Evolutionary conservation across 768 basidiomycete species (phyloP), one percentile per base, ranked within the genome.

Genomic region (Boletus huronensis): DNA sequence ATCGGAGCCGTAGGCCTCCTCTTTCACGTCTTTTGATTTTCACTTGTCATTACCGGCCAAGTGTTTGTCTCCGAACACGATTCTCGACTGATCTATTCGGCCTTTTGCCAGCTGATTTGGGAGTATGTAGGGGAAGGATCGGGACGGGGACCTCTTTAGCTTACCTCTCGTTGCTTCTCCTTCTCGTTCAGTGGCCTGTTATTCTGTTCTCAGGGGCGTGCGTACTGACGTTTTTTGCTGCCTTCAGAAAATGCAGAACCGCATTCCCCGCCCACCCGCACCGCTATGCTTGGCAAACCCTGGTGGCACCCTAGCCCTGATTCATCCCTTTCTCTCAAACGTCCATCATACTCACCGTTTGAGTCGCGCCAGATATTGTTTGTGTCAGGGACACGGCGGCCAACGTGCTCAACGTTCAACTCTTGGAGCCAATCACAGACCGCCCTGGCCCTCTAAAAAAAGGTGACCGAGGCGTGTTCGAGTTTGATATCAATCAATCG

Each of bases 21-120:
- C 52, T 45, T 43, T 63, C 61, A 41, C 57, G 9, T 28, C 55
- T 40, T 62, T 61, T 62, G 59, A 58, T 64, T 34, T 65, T 59
- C 64, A 55, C 61, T 9, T 26, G 36, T 63, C 57, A 65, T 64
- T 59, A 65, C 60, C 60, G 63, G 34, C 16, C 44, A 29, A 40
- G 23, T 25, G 28, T 35, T 29, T 58, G 48, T 46, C 31, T 48
- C 43, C 42, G 46, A 7, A 7, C 49, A 32, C 11, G 40, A 50
- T 49, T 57, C 49, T 58, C 53, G 34, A 48, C 45, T 35, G 14
- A 35, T 55, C 35, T 19, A 28, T 54, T 63, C 36, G 50, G 41
- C 49, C 41, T 46, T 49, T 43, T 21, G 14, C 29, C 48, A 14
- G 5, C 50, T 31, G 3, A n/a, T 49, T 50, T 50, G 31, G 57